Evolutionary conservation across 768 basidiomycete species (phyloP), one percentile per base, ranked within the genome.

Genomic region (Agaricus subrufescens): DNA sequence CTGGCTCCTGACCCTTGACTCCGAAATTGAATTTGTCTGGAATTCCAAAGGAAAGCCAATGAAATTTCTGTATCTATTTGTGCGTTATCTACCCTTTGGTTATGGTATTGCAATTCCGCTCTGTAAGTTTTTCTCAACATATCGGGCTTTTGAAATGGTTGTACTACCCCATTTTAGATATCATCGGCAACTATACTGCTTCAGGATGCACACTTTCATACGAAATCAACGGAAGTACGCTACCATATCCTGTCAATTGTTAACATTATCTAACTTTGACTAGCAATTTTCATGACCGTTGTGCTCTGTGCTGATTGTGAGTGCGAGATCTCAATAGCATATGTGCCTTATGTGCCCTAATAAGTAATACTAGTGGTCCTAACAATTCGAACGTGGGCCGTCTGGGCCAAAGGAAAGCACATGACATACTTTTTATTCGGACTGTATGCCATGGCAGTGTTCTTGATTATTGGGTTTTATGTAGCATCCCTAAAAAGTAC

Each of bases 21-120:
- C 44, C 34, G 58, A 59, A 27, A 19, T 54, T 15, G 31, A 40
- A 12, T 37, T 47, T 9, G 39, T 59, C 23, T 59, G 58, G 58
- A 37, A 55, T 38, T 11, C 58, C 3, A 44, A 46, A 46, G 50
- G 58, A 47, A 50, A 37, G 10, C 2, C 27, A 19, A 39, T 53
- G 19, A 59, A 59, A 27, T 9, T 59, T 14, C 23, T 50, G 19
- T 59, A 54, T 29, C 47, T 59, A 47, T 15, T 54, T 4, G 38
- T 47, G 10, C 58, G 53, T 8, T 59, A 59, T 26, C 46, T 59
- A 12, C 52, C 49, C 4, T 50, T 59, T 27, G 14, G 38, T 42
- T 10, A 43, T 31, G 14, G 25, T 31, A 11, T 47, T 27, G 29
- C 12, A 34, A 11, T 27, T 31, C 7, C 19, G 9, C 26, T 26